Evolutionary conservation across 805 yeast species (phyloP).

Genomic region (Nakazawaea ernobii): DNA sequence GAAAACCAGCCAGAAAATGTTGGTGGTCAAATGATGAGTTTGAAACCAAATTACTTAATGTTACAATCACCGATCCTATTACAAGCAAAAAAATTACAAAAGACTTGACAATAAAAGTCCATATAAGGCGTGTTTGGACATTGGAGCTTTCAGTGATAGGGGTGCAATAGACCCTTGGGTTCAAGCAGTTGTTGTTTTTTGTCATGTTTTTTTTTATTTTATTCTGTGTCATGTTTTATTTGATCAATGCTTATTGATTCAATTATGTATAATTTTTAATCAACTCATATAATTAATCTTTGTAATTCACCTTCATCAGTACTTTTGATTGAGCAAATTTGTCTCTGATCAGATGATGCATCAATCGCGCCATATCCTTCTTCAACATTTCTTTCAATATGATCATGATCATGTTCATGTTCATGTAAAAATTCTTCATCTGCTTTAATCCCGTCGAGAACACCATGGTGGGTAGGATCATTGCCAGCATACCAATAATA

Average conservation of each 20-base stretch:
- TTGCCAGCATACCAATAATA: slow-evolving; percentile 23
- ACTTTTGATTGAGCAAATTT: slow-evolving; percentile 7
- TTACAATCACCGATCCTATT: slow-evolving; percentile 18
- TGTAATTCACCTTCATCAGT: slow-evolving; percentile 10
- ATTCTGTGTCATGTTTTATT: not conserved
- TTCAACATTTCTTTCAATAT: slow-evolving; percentile 6
- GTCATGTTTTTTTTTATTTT: not conserved
- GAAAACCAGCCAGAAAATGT: slow-evolving; percentile 97
- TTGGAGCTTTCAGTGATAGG: slow-evolving; percentile 88
- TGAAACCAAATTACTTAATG: slow-evolving; percentile 32
- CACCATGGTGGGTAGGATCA: slow-evolving; percentile 20
- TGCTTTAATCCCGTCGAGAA: slow-evolving; percentile 21
- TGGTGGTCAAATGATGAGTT: slow-evolving; percentile 84
- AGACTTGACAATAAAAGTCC: slow-evolving; percentile 57
- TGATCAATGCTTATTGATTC: not conserved
- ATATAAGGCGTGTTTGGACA: slow-evolving; percentile 95
- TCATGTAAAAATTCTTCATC: slow-evolving; percentile 26
- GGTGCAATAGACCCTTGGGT: slow-evolving; percentile 39
- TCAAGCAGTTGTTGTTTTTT: not conserved
- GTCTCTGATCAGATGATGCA: not conserved
- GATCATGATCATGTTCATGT: slow-evolving; percentile 28
- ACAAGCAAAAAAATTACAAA: slow-evolving; percentile 23
- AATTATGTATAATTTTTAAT: not conserved
- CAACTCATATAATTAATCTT: slow-evolving; percentile 5
- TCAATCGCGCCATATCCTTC: slow-evolving; percentile 3